Evolutionary conservation across 257 asterid species (phyloP).

Genomic region (Capsicum baccatum): DNA sequence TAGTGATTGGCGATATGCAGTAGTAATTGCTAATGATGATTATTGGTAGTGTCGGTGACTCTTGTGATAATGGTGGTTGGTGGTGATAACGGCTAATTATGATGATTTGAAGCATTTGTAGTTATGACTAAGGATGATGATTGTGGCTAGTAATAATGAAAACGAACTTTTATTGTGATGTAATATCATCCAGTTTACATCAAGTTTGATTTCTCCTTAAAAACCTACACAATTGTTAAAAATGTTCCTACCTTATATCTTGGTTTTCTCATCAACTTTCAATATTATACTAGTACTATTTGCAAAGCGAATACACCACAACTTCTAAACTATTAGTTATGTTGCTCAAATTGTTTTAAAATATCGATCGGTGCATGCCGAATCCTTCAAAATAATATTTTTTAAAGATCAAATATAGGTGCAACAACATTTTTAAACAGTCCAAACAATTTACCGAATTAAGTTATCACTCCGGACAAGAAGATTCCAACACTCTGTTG

Average conservation of each 20-base stretch:
- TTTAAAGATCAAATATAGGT: too few relatives aligned
- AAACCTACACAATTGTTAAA: not conserved
- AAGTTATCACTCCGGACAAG: not conserved
- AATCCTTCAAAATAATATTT: too few relatives aligned
- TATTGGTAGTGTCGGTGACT: not conserved
- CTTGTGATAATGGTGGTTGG: not conserved
- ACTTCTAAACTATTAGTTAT: too few relatives aligned
- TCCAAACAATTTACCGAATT: not conserved
- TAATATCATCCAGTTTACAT: not conserved
- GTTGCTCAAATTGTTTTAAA: too few relatives aligned
- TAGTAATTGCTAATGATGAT: too few relatives aligned
- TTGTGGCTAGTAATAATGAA: not conserved
- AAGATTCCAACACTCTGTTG: conserved; percentile 17
- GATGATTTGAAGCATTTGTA: not conserved
- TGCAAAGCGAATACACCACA: not conserved
- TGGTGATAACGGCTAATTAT: not conserved
- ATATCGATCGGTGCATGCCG: too few relatives aligned
- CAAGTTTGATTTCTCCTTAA: not conserved
- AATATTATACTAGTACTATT: not conserved
- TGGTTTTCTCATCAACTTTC: not conserved
- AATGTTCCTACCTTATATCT: not conserved
- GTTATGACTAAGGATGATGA: not conserved
- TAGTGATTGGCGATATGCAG: not conserved
- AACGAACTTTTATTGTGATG: not conserved
- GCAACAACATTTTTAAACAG: too few relatives aligned